Evolutionary conservation across 2,329 filamentous ascomycete genomes (phyloP), one percentile per base, ranked within the genome.

Genomic region (Neurospora crassa): DNA sequence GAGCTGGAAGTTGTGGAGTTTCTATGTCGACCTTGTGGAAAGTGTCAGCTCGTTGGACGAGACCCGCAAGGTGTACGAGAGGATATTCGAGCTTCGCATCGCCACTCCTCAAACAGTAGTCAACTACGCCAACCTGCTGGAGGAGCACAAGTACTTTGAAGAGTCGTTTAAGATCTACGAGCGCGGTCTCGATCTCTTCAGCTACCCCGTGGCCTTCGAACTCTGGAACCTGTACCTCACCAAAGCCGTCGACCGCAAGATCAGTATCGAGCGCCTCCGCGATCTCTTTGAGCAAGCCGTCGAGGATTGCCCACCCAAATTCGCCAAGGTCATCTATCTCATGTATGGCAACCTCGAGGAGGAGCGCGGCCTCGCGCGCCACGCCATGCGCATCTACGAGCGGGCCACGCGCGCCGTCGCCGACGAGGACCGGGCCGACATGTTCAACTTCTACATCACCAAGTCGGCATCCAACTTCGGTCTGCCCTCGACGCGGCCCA

Each of bases 401-500:
- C 91, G 96, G 72, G 96, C 96, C 8, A 99, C 96, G 5, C 90
- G 96, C 41, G 94, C 95, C 14, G 96, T 99, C 3, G 91, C 93
- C 16, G 96, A 99, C 78, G 95, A 97, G 78, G 95, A 99, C 80
- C 88, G 94, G 69, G 91, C 94, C 72, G 94, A 97, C 77, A 97
- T 99, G 94, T 99, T 97, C 84, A 96, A 97, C 81, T 97, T 98
- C 79, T 99, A 99, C 84, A 97, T 99, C 79, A 98, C 95, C 72
- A 98, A 99, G 80, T 97, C 94, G 0, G 96, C 96, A 1, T 97
- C 94, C 24, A 99, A 99, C 82, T 99, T 99, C 78, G 96, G 96
- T 41, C 88, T 99, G 69, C 94, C 96, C 0, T 98, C 96, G 0
- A 97, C 96, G 3, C 86, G 96, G 69, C 91, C 93, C 0, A 99